These are phyloP conservation scores for Rhizopogon salebrosus DNA, from an alignment of 768 basidiomycete genomes.

Conservation along the genomic window DNA sequence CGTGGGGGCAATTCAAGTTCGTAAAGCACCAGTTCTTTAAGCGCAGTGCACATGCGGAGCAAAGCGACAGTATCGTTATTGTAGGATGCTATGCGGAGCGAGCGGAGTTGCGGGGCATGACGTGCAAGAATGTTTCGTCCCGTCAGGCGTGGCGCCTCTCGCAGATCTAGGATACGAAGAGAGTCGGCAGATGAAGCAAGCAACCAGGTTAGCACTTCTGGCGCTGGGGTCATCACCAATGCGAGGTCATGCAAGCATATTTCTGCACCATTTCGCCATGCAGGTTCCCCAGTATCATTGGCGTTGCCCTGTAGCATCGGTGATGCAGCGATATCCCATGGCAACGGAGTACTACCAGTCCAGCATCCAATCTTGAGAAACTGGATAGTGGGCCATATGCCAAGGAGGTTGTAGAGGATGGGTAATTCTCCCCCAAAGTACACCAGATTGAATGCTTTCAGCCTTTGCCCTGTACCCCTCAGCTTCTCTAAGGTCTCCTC, in stretches of 20 bases:
- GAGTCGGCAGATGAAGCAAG: constrained; percentile 27
- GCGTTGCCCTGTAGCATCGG: constrained; percentile 3
- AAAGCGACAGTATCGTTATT: constrained; percentile 27
- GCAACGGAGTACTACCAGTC: constrained; percentile 29
- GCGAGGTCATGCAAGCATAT: constrained; percentile 36
- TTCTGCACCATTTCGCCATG: constrained; percentile 6
- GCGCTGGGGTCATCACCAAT: constrained; percentile 29
- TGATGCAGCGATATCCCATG: constrained; percentile 20
- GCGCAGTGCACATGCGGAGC: constrained; percentile 29
- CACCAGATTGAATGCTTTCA: constrained; percentile 30
- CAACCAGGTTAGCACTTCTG: constrained; percentile 31
- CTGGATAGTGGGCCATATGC: constrained; percentile 30
- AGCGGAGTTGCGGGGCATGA: constrained; percentile 32
- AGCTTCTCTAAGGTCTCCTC: constrained; percentile 21
- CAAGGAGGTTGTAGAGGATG: constrained; percentile 38
- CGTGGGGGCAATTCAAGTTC: constrained; percentile 26
- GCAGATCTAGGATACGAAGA: constrained; percentile 37
- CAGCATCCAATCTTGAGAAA: constrained; percentile 36
- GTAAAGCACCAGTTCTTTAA: constrained; percentile 36
- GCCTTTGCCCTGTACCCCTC: constrained; percentile 12
- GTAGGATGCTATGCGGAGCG: constrained; percentile 37
- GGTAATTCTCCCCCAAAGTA: constrained; percentile 38
- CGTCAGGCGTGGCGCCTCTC: constrained; percentile 23
- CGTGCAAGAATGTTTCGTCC: constrained; percentile 21
- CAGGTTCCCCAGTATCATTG: neutral